phyloP scores from a whole-genome alignment of 2,329 filamentous ascomycete genomes.

The Teratosphaeria gauchensis region DNA sequence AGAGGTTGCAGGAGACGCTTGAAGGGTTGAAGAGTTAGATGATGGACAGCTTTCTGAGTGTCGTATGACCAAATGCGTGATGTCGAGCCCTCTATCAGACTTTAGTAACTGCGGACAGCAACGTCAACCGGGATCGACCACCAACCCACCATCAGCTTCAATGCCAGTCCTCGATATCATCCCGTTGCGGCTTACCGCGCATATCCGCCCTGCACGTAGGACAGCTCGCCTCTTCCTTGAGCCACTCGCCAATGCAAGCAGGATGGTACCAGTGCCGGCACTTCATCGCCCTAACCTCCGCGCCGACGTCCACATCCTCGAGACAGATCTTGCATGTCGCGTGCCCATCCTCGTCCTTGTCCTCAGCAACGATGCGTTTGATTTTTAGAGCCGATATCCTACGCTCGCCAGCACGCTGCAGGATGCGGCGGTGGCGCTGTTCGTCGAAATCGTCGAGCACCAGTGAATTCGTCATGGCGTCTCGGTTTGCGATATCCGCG shows the following conservation, averaged over 20 bases:
- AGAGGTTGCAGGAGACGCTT: constrained; percentile 43
- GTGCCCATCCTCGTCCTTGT: constrained; percentile 49
- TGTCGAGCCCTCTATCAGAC: background rate
- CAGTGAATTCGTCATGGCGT: too few relatives aligned
- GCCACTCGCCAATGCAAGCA: constrained; percentile 70
- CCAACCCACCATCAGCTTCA: background rate
- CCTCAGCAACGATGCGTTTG: background rate
- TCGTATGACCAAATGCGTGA: background rate
- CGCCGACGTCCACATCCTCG: constrained; percentile 64
- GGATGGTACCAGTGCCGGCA: constrained; percentile 94
- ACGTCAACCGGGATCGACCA: background rate
- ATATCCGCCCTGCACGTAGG: background rate
- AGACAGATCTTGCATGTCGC: constrained; percentile 92
- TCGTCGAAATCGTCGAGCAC: background rate
- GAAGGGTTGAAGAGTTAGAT: constrained; percentile 30
- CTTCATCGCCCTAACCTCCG: constrained; percentile 66
- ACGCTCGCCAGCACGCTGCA: background rate
- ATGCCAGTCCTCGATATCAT: background rate
- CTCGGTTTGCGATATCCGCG: background rate
- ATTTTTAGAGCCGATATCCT: background rate
- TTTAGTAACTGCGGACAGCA: too few relatives aligned
- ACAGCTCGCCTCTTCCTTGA: constrained; percentile 28
- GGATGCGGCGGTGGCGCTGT: background rate
- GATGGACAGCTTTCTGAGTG: background rate
- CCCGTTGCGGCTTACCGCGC: background rate